A percentile compares a stretch with the other conserved stretches of the same genome.
phyloP scores from a whole-genome alignment of 768 basidiomycete species.

The Hebeloma cylindrosporum region DNA sequence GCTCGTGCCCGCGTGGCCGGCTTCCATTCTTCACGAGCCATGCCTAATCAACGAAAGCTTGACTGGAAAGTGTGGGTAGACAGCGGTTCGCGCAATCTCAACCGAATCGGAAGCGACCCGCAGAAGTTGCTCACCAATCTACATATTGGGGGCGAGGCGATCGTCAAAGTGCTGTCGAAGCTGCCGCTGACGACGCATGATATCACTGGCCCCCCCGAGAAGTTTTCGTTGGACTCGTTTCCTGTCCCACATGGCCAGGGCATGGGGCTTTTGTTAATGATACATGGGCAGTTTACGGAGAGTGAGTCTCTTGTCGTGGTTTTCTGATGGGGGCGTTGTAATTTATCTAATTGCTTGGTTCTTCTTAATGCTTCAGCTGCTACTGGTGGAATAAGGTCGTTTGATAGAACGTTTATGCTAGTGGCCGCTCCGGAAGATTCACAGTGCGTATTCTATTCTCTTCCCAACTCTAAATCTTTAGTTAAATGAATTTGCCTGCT shows the following conservation, averaged over 20 bases:
- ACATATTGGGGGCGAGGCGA: constrained; percentile 68
- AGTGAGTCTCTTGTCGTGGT: constrained; percentile 48
- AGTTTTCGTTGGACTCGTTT: constrained; percentile 88
- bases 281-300: constrained; percentile 93
- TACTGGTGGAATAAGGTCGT: constrained; percentile 79
- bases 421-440: constrained; percentile 80
- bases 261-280: constrained; percentile 64
- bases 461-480: constrained; percentile 5
- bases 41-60: constrained; percentile 84
- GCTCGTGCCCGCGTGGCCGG: constrained; percentile 73
- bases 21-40: constrained; percentile 55
- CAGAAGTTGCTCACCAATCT: constrained; percentile 66
- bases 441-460: constrained; percentile 56
- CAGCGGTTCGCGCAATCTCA: constrained; percentile 77
- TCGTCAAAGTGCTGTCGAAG: constrained; percentile 54
- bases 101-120: constrained; percentile 57
- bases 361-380: constrained; percentile 26
- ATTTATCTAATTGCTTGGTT: constrained; percentile 1
- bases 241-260: constrained; percentile 64
- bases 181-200: constrained; percentile 86
- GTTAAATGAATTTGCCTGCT: constrained; percentile 4
- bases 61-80: constrained; percentile 75
- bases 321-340: constrained; percentile 1
- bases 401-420: constrained; percentile 90
- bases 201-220: constrained; percentile 71